Conservation (phyloP, 163 green algal genomes). For the Chlamydomonas reinhardtii region DNA sequence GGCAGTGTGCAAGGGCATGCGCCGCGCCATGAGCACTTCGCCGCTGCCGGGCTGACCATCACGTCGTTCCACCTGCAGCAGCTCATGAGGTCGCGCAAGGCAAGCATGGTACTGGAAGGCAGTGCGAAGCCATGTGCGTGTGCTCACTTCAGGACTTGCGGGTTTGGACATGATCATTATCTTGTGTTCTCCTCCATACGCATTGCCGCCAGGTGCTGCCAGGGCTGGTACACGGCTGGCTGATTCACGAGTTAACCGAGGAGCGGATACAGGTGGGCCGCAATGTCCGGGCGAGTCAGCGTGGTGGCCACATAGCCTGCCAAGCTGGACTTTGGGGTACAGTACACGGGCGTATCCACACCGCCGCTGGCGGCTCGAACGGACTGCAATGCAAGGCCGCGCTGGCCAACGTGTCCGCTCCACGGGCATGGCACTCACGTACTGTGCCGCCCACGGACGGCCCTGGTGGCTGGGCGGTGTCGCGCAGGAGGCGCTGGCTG, state of each 20-base stretch:
- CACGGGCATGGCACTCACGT: no score
- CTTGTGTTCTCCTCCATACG: no score
- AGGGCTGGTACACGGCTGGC: slow-evolving; percentile 58
- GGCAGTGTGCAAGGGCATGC: neutral
- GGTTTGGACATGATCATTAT: no score
- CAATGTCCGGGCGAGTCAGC: no score
- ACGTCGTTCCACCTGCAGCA: slow-evolving; percentile 69
- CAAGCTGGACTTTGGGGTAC: neutral
- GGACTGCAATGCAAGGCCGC: no score
- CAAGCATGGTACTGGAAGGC: neutral
- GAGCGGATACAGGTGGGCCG: slow-evolving; percentile 13
- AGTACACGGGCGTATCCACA: no score
- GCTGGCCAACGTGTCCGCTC: no score
- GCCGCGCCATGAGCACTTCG: neutral
- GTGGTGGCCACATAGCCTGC: no score
- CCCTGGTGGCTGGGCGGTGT: neutral
- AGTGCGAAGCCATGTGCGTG: no score
- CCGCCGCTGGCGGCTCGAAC: no score
- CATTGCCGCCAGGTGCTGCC: slow-evolving; percentile 56
- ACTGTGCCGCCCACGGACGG: no score
- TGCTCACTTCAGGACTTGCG: no score
- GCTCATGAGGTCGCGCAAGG: slow-evolving; percentile 38
- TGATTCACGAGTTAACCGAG: slow-evolving; percentile 60
- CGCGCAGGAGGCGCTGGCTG: slow-evolving; percentile 21
- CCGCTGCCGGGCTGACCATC: slow-evolving; percentile 63